Evolutionary conservation across 2,329 filamentous ascomycete genomes (phyloP).

Genomic region (Coleophoma eucalyptorum): DNA sequence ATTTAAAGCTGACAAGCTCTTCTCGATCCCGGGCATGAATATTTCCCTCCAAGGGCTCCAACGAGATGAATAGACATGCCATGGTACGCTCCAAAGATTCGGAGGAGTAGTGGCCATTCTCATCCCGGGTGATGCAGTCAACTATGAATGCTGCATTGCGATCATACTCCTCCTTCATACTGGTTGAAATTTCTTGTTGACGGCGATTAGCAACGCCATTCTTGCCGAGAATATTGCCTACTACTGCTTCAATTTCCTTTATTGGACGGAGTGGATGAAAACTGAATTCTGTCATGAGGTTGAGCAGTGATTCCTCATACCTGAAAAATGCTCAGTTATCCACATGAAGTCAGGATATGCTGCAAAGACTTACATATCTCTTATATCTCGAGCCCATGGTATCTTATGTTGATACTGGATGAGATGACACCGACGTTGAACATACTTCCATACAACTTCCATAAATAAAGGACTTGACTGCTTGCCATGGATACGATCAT

Average conservation of each 20-base stretch:
- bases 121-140: constrained; percentile 36
- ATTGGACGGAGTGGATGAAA: constrained; percentile 35
- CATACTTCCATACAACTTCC: constrained; percentile 32
- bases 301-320: constrained; percentile 48
- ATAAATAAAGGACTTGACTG: constrained; percentile 16
- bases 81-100: constrained; percentile 44
- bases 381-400: constrained; percentile 33
- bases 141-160: constrained; percentile 35
- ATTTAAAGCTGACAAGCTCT: constrained; percentile 45
- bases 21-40: constrained; percentile 12
- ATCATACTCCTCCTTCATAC: constrained; percentile 39
- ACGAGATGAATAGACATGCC: constrained; percentile 41
- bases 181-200: constrained; percentile 36
- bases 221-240: constrained; percentile 52
- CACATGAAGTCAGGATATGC: constrained; percentile 1
- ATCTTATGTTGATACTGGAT: constrained; percentile 35
- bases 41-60: constrained; percentile 25
- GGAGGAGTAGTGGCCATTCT: constrained; percentile 28
- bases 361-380: constrained; percentile 37
- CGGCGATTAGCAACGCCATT: constrained; percentile 32
- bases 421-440: constrained; percentile 27
- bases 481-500: constrained; percentile 4
- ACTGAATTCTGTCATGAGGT: constrained; percentile 42
- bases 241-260: constrained; percentile 51
- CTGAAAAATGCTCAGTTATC: constrained; percentile 19